phyloP scores from a whole-genome alignment of 2,329 filamentous ascomycete genomes.

The Apiospora marii region DNA sequence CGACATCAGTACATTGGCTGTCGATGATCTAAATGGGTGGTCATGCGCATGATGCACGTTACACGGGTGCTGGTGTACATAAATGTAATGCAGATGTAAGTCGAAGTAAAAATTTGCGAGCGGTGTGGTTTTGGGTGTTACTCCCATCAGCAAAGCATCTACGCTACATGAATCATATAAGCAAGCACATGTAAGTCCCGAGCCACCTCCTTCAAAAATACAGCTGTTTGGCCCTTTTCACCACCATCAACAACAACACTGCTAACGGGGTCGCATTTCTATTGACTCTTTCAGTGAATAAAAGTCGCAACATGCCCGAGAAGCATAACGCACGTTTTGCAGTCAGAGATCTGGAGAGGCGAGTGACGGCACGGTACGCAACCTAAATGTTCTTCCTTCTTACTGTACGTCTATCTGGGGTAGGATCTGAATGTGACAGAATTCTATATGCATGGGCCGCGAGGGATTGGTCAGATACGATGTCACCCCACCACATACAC shows the following conservation, averaged over 20 bases:
- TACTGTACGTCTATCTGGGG: not conserved
- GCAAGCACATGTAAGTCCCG: constrained; percentile 12
- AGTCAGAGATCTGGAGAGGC: constrained; percentile 1
- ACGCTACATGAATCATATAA: not conserved
- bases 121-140: constrained; percentile 20
- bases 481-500: constrained; percentile 15
- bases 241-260: not conserved
- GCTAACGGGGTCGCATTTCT: not conserved
- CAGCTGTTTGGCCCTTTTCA: not conserved
- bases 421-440: constrained; percentile 18
- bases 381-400: not conserved
- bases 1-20: constrained; percentile 4
- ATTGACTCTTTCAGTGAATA: not conserved
- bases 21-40: not conserved
- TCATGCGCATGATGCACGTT: constrained; percentile 21
- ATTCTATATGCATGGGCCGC: constrained; percentile 17
- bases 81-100: constrained; percentile 19
- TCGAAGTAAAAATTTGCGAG: constrained; percentile 5
- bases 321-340: constrained; percentile 13
- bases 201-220: not conserved
- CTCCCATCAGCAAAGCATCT: not conserved
- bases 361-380: constrained; percentile 14
- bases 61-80: constrained; percentile 1
- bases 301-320: not conserved
- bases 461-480: constrained; percentile 16